phyloP scores from a whole-genome alignment of 1,284 basidiomycete species.

The Puccinia horiana region DNA sequence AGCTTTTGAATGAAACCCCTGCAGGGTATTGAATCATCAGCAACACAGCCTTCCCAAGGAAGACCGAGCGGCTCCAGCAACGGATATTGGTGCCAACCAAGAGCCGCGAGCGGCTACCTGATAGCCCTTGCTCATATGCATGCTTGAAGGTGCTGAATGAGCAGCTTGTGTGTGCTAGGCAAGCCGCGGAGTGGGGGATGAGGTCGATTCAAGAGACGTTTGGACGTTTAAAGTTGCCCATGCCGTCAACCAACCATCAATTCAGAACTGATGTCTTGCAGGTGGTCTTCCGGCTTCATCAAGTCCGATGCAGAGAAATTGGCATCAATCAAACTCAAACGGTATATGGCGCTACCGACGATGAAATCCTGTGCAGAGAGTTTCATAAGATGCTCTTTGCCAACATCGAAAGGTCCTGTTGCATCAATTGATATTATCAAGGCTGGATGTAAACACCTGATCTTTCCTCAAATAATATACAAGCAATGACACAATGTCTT shows the following conservation, averaged over 20 bases:
- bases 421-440: neutral
- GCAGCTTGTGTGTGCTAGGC: conserved; percentile 60
- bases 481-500: too few species aligned
- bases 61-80: conserved; percentile 54
- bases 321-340: conserved; percentile 61
- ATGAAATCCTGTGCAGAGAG: neutral
- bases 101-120: conserved; percentile 56
- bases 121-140: conserved; percentile 52
- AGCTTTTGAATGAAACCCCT: conserved; percentile 58
- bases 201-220: conserved; percentile 61
- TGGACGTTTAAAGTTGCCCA: conserved; percentile 60
- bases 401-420: neutral
- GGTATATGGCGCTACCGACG: conserved; percentile 56
- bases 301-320: too few species aligned
- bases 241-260: conserved; percentile 57
- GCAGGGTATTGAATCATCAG: conserved; percentile 61
- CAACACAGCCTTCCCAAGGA: conserved; percentile 62
- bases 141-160: conserved; percentile 56
- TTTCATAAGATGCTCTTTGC: neutral
- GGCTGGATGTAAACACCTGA: too few species aligned
- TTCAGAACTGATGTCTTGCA: conserved; percentile 58
- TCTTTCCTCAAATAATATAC: too few species aligned
- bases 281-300: conserved; percentile 54
- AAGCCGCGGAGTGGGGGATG: conserved; percentile 64
- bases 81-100: conserved; percentile 62